These are phyloP conservation scores for Canna indica DNA, from an alignment of 176 grass and related monocot species.

Conservation along the genomic window DNA sequence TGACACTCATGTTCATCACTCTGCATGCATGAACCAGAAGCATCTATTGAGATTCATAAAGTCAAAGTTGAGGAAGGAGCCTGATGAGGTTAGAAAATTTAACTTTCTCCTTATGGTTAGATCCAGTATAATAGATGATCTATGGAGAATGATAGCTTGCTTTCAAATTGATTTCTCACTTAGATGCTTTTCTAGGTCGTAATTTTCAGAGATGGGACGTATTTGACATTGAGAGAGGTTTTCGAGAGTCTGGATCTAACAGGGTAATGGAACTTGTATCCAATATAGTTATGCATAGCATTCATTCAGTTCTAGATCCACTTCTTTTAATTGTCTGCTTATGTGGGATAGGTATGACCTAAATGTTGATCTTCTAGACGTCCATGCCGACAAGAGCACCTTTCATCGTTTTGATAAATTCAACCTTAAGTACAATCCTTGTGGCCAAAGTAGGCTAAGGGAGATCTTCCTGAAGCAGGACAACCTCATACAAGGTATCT, in stretches of 20 bases:
- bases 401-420: constrained; percentile 99
- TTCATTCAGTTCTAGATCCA: constrained; percentile 5
- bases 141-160: background rate
- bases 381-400: constrained; percentile 94
- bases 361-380: constrained; percentile 92
- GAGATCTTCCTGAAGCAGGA: constrained; percentile 95
- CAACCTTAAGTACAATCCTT: constrained; percentile 93
- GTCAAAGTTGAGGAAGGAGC: constrained; percentile 88
- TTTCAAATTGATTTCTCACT: constrained; percentile 9
- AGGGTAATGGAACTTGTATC: constrained; percentile 45
- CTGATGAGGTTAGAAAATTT: constrained; percentile 53
- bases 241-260: constrained; percentile 92
- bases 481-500: constrained; percentile 80
- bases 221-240: constrained; percentile 89
- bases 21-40: constrained; percentile 96
- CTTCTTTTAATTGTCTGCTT: background rate
- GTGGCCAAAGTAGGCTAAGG: constrained; percentile 84
- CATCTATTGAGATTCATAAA: constrained; percentile 91
- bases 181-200: constrained; percentile 50
- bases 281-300: background rate
- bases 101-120: background rate
- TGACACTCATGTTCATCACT: constrained; percentile 97
- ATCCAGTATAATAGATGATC: background rate
- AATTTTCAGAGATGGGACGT: constrained; percentile 93
- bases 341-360: constrained; percentile 57